Base-by-base conservation (phyloP, 2,329 filamentous ascomycete genomes). In the Pestalotiopsis sp. region DNA sequence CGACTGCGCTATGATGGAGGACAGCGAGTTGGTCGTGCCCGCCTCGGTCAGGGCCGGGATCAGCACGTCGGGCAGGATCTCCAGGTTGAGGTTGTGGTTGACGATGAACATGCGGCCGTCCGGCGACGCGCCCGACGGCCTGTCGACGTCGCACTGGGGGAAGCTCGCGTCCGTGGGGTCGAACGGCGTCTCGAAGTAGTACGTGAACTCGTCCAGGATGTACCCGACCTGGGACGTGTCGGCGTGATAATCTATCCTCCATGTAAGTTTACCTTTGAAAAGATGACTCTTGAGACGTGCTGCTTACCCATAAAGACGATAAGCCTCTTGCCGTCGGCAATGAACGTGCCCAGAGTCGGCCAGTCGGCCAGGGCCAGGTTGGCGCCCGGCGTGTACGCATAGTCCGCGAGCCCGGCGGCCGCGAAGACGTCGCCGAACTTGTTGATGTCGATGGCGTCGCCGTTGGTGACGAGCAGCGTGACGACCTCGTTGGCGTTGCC, bases 111-210 rank as follows among this genome's bases (percentile, higher is more conserved):
- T 83, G 39, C 81, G 80, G 31, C 77, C 78, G 23, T 77, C 73
- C 0, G 82, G 74, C 39, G 81, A 77, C 25, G 78, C 81, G 0
- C 77, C 78, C 0, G 76, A 65, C 0, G 93, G 93, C 7, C 92
- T 86, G 75, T 92, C 85, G 3, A 93, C 84, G 12, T 82, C 81
- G 80, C 93, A 95, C 57, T 86, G 87, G 75, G 89, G 89, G 75
- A 92, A 90, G 17, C 81, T 82, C 0, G 85, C 79, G 64, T 87
- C 81, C 1, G 85, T 87, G 70, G 90, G 89, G 71, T 92, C 89
- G 79, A 87, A 95, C 0, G 87, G 84, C 59, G 92, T 95, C 78
- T 95, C 93, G 82, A 92, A 94, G 72, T 91, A 86, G 79, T 89
- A 89, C 27, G 81, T 80, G 75, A 90, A 92, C 76, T 92, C 86